Evolutionary conservation across 1,284 basidiomycete genomes (phyloP).

Genomic region (Athelia sp.): DNA sequence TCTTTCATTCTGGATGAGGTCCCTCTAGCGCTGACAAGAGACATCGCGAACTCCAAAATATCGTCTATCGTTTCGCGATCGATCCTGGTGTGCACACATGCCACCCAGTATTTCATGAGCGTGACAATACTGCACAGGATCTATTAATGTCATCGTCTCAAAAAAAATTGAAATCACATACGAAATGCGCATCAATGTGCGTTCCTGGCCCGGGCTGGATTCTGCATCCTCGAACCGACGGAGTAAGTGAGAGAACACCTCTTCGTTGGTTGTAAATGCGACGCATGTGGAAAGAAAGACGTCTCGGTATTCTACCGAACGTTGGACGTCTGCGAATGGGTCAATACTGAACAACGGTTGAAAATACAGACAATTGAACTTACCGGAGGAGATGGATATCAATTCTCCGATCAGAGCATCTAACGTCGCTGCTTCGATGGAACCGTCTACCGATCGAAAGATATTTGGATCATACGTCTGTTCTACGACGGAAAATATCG

Average conservation of each 20-base stretch:
- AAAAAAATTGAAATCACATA: slow-evolving; percentile 12
- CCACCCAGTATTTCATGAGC: slow-evolving; percentile 33
- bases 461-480: neutral
- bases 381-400: slow-evolving; percentile 26
- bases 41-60: slow-evolving; percentile 29
- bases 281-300: slow-evolving; percentile 32
- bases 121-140: slow-evolving; percentile 25
- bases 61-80: slow-evolving; percentile 23
- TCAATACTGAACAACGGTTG: slow-evolving; percentile 1
- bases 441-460: slow-evolving; percentile 15
- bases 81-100: slow-evolving; percentile 17
- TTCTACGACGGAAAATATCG: too few relatives aligned
- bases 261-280: slow-evolving; percentile 34
- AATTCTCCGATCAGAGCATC: slow-evolving; percentile 34
- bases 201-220: slow-evolving; percentile 10
- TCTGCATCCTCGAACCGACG: slow-evolving; percentile 31
- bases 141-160: too few relatives aligned
- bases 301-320: slow-evolving; percentile 30
- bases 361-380: slow-evolving; percentile 8
- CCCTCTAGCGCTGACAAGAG: slow-evolving; percentile 10
- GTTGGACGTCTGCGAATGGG: slow-evolving; percentile 19
- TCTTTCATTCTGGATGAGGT: slow-evolving; percentile 26
- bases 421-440: slow-evolving; percentile 32
- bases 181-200: slow-evolving; percentile 28
- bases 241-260: slow-evolving; percentile 28